Base-by-base conservation (phyloP, 495 filamentous ascomycete genomes). In the Xylaria bambusicola region DNA sequence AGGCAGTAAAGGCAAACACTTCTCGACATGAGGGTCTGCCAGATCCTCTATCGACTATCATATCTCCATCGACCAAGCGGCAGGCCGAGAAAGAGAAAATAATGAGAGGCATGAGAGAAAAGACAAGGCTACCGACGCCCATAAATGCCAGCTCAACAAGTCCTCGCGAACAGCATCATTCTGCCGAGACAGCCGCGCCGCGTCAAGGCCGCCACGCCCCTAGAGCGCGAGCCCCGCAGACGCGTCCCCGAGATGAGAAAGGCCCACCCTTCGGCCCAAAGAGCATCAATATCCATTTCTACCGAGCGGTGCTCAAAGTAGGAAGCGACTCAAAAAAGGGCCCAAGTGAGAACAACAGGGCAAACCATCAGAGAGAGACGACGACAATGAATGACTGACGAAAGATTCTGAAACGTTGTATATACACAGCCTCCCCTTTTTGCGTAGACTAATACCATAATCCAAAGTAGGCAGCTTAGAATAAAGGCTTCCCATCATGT, bases 391-490 rank as follows among this genome's bases (percentile, higher is more conserved):
- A 40, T 5, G 26, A 38, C 17, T 26, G 26, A 45, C 18, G 45
- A 31, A 41, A n/a, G 29, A 36, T 23, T 20, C 46, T 36, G 29
- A 40, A 27, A 33, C 24, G 45, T 58, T 58, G 55, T 58, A 58
- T 58, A 58, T 58, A 58, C 44, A 33, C 29, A 9, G 17, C 36
- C n/a, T 21, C 17, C 20, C 38, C 7, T 49, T 58, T 58, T 58
- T 50, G 55, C 55, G 45, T 58, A 58, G 35, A 58, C 55, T 58
- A 58, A 45, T 48, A 38, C 45, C 49, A 50, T 58, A 58, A 48
- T 58, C 46, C 55, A 58, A 58, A 33, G 26, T 38, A 48, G 21
- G 17, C n/a, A 44, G 52, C 38, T n/a, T 54, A 54, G 2, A 54
- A 54, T 44, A 44, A 12, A 33, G 29, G 33, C 50, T 52, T 27